These are phyloP conservation scores for Exophiala xenobiotica DNA, from an alignment of 2,329 filamentous ascomycete species.

Conservation along the genomic window DNA sequence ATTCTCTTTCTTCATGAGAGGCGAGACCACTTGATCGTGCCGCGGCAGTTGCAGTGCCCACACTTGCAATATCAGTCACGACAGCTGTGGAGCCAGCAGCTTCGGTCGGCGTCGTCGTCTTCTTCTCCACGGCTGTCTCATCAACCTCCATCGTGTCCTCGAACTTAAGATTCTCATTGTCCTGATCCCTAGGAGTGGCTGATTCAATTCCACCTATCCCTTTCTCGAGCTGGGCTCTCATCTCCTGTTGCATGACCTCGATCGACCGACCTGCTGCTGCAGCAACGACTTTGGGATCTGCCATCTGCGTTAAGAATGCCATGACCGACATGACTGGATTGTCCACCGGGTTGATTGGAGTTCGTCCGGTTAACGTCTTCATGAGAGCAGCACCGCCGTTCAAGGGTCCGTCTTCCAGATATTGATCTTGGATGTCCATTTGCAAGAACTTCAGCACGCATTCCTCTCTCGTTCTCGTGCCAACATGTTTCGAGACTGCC, in stretches of 20 bases:
- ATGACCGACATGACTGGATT: conserved; percentile 97
- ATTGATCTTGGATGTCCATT: conserved; percentile 96
- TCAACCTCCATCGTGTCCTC: conserved; percentile 65
- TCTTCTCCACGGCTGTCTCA: conserved; percentile 24
- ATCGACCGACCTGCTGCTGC: conserved; percentile 87
- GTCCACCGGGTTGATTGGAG: conserved; percentile 88
- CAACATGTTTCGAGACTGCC: conserved; percentile 86
- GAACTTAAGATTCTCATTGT: conserved; percentile 36
- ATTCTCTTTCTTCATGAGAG: conserved; percentile 94
- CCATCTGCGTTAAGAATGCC: conserved; percentile 86
- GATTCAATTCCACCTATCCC: conserved; percentile 52
- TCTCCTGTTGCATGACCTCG: conserved; percentile 75
- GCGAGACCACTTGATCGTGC: conserved; percentile 83
- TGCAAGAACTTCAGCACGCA: conserved; percentile 96
- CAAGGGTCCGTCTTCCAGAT: conserved; percentile 73
- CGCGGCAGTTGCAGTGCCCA: conserved; percentile 82
- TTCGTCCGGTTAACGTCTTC: conserved; percentile 71
- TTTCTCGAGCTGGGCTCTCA: conserved; percentile 75
- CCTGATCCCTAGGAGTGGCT: conserved; percentile 52
- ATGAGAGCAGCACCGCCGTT: conserved; percentile 62
- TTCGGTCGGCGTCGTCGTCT: conserved; percentile 2
- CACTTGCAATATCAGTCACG: conserved; percentile 60
- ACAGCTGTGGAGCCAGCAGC: conserved; percentile 64
- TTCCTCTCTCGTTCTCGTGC: conserved; percentile 87
- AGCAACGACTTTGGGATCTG: conserved; percentile 85